Percentiles rank a stretch among this genome's conserved stretches.
These are phyloP conservation scores for Colletotrichum lindemuthianum DNA, from an alignment of 2,329 filamentous ascomycete genomes.

Conservation along the genomic window DNA sequence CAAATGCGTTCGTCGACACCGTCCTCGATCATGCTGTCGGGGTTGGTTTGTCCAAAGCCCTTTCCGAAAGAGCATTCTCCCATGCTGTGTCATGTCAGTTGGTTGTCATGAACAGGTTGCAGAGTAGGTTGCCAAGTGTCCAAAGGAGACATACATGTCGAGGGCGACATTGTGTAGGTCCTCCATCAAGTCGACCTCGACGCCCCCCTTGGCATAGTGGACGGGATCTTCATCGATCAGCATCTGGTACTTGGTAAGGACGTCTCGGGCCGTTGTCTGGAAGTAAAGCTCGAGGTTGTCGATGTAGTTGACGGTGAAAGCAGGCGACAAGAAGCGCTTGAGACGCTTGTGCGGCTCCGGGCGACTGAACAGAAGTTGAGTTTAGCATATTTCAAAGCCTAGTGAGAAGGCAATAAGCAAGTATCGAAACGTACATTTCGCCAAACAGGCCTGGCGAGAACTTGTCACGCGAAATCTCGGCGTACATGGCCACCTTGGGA, in stretches of 20 bases:
- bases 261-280: conserved; percentile 35
- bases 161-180: conserved; percentile 42
- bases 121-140: neutral
- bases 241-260: conserved; percentile 27
- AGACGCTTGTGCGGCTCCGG: conserved; percentile 40
- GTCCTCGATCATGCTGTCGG: conserved; percentile 30
- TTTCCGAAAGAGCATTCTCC: conserved; percentile 42
- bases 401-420: too few species aligned
- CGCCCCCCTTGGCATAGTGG: conserved; percentile 29
- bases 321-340: conserved; percentile 41
- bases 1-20: conserved; percentile 26
- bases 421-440: conserved; percentile 35
- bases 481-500: conserved; percentile 40
- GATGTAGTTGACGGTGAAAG: conserved; percentile 41
- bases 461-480: conserved; percentile 37
- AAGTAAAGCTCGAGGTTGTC: conserved; percentile 40
- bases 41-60: conserved; percentile 41
- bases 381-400: neutral
- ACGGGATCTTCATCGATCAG: conserved; percentile 23
- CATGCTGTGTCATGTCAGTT: conserved; percentile 30
- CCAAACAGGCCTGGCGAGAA: conserved; percentile 38
- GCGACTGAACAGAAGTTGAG: conserved; percentile 23
- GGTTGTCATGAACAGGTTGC: too few species aligned
- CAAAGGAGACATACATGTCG: conserved; percentile 36
- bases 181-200: conserved; percentile 41